phyloP scores from a whole-genome alignment of 176 grass and related monocot species.

The Juncus inflexus region DNA sequence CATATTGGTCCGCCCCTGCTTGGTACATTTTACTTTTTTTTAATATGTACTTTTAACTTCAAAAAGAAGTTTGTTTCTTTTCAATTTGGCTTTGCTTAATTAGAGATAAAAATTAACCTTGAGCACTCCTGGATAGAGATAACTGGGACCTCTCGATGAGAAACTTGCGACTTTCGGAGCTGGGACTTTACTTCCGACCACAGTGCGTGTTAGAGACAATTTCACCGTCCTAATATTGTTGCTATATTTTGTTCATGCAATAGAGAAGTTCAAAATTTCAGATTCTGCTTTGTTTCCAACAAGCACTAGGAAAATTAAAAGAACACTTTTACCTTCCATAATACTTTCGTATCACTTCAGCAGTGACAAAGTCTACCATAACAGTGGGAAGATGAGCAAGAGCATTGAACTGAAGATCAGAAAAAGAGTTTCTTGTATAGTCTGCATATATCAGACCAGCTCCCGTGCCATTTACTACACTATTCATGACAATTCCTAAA shows the following conservation, averaged over 20 bases:
- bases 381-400: conserved; percentile 14
- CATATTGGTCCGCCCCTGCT: too few relatives aligned
- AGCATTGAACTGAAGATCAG: background rate
- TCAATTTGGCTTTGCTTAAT: too few relatives aligned
- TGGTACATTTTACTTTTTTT: too few relatives aligned
- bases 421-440: conserved; percentile 8
- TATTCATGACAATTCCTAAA: background rate
- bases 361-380: conserved; percentile 31
- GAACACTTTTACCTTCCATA: background rate
- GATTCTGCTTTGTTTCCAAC: background rate
- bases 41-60: too few relatives aligned
- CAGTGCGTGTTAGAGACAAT: conserved; percentile 24
- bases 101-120: too few relatives aligned
- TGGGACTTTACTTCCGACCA: conserved; percentile 17
- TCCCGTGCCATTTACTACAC: conserved; percentile 6
- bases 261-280: background rate
- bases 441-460: conserved; percentile 37
- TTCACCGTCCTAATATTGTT: conserved; percentile 22
- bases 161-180: conserved; percentile 40
- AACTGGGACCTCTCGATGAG: conserved; percentile 42
- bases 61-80: too few relatives aligned
- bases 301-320: too few relatives aligned
- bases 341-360: conserved; percentile 20
- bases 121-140: conserved; percentile 25
- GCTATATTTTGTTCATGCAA: background rate